A percentile compares a stretch with the other conserved stretches of the same genome.
Conservation (phyloP, 805 yeast genomes). For the Ogataea chonburiensis region DNA sequence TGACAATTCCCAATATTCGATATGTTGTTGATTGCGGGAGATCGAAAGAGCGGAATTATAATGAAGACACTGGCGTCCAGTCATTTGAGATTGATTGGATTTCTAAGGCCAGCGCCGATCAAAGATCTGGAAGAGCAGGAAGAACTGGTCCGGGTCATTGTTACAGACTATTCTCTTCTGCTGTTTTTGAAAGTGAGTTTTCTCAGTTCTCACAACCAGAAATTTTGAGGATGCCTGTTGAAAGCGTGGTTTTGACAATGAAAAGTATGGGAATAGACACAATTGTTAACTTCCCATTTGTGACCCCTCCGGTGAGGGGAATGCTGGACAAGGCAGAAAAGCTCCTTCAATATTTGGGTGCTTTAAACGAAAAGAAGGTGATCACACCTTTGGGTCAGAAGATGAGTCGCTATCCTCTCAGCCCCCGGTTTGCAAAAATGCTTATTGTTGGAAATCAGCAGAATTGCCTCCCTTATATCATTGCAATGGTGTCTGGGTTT, state of each 20-base stretch:
- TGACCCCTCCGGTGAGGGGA: conserved; percentile 79
- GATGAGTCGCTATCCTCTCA: conserved; percentile 89
- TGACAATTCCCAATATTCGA: conserved; percentile 92
- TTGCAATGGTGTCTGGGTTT: conserved; percentile 86
- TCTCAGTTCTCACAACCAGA: conserved; percentile 84
- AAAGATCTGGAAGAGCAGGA: conserved; percentile 96
- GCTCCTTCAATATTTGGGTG: conserved; percentile 72
- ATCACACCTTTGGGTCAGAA: conserved; percentile 79
- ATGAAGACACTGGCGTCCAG: conserved; percentile 86
- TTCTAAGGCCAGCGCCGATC: conserved; percentile 93
- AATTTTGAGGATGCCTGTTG: conserved; percentile 92
- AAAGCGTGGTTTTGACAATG: conserved; percentile 93
- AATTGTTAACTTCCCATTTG: conserved; percentile 86
- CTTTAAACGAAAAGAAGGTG: conserved; percentile 53
- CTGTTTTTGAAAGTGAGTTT: conserved; percentile 86
- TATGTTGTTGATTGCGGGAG: conserved; percentile 97
- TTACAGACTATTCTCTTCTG: conserved; percentile 88
- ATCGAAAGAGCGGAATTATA: conserved; percentile 80
- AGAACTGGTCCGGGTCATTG: conserved; percentile 99
- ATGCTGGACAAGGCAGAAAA: conserved; percentile 65
- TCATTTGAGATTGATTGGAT: conserved; percentile 90
- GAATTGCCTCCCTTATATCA: conserved; percentile 81
- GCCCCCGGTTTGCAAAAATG: conserved; percentile 92
- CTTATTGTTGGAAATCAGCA: conserved; percentile 83
- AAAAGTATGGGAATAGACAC: conserved; percentile 95